Conservation (phyloP, 768 basidiomycete species). For the Coprinopsis strossmayeri region DNA sequence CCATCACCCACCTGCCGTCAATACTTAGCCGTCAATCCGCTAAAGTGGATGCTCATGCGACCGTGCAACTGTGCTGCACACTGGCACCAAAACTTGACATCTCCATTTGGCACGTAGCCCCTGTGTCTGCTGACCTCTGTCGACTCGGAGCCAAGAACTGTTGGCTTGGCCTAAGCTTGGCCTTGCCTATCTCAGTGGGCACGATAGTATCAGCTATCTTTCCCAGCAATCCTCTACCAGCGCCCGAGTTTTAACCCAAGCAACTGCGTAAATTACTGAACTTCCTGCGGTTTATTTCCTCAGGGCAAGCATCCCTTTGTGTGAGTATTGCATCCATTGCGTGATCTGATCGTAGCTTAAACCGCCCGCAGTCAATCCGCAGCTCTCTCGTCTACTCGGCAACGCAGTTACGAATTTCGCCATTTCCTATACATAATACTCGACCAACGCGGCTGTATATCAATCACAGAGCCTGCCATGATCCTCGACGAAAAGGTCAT, state of each 20-base stretch:
- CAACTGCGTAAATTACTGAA: too few species aligned
- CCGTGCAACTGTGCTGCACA: too few species aligned
- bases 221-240: not conserved
- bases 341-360: too few species aligned
- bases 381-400: not conserved
- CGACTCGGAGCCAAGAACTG: not conserved
- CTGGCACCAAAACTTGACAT: too few species aligned
- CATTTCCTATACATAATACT: not conserved
- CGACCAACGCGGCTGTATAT: not conserved
- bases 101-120: too few species aligned
- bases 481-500: slow-evolving; percentile 31
- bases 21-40: too few species aligned
- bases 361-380: not conserved
- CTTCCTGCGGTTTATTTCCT: too few species aligned
- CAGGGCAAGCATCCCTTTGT: too few species aligned
- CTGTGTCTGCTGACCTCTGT: too few species aligned
- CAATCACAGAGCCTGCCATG: slow-evolving; percentile 19
- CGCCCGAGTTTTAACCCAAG: not conserved
- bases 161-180: not conserved
- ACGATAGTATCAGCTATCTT: slow-evolving; percentile 1
- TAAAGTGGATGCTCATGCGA: too few species aligned
- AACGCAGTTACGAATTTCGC: not conserved
- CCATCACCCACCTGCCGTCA: too few species aligned
- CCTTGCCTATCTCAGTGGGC: not conserved
- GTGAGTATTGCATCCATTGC: too few species aligned